Evolutionary conservation across 1,284 basidiomycete species (phyloP).

Genomic region (Singerocomus rubriflavus): DNA sequence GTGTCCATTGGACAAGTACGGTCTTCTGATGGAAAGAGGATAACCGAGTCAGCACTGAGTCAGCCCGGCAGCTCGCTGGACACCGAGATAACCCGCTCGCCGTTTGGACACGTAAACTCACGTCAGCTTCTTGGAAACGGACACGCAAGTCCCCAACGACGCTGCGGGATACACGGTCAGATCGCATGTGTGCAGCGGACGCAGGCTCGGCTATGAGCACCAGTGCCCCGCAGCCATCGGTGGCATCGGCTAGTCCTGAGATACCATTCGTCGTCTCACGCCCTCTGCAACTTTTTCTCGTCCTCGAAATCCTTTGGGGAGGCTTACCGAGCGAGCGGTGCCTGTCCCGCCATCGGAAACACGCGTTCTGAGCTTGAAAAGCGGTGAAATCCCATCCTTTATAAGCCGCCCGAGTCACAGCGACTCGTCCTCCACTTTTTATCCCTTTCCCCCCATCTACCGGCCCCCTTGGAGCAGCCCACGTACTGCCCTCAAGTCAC

Average conservation of each 20-base stretch:
- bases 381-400: constrained; percentile 34
- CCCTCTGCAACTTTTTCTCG: too few species aligned
- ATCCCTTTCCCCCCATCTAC: constrained; percentile 24
- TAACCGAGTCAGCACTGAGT: constrained; percentile 5
- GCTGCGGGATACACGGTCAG: neutral
- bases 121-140: neutral
- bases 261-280: too few species aligned
- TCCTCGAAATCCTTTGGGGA: too few species aligned
- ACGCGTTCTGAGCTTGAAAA: constrained; percentile 45
- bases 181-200: too few species aligned
- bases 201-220: too few species aligned
- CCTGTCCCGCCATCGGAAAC: constrained; percentile 21
- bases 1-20: too few species aligned
- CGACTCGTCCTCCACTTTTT: constrained; percentile 5
- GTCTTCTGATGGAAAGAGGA: constrained; percentile 14
- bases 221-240: too few species aligned
- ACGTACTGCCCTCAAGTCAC: constrained; percentile 26
- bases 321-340: constrained; percentile 7
- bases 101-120: neutral
- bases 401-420: constrained; percentile 42
- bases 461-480: constrained; percentile 12
- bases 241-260: too few species aligned
- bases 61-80: constrained; percentile 16
- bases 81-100: constrained; percentile 5
- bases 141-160: neutral